Evolutionary conservation across 257 asterid genomes (phyloP).

Genomic region (Orobanche coerulescens): DNA sequence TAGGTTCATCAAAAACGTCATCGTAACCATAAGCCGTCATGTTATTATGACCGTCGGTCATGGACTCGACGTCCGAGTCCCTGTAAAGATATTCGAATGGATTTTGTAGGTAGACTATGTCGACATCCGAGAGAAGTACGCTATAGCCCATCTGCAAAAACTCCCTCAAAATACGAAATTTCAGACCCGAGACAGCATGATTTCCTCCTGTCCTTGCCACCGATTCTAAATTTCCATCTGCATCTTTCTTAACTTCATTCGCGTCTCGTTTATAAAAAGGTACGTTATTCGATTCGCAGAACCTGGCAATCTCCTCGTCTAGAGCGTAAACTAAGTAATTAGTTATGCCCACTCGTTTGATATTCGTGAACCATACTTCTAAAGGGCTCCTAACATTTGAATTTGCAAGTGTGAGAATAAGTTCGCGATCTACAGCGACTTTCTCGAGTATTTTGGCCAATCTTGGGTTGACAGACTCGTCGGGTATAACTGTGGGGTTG

Average conservation of each 20-base stretch:
- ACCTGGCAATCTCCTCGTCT: slow-evolving; percentile 44
- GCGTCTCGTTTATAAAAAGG: slow-evolving; percentile 36
- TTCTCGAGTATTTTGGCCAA: slow-evolving; percentile 42
- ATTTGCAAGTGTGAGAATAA: slow-evolving; percentile 59
- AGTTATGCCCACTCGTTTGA: slow-evolving; percentile 47
- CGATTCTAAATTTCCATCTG: slow-evolving; percentile 32
- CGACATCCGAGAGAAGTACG: slow-evolving; percentile 63
- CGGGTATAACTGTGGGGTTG: slow-evolving; percentile 44
- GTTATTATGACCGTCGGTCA: slow-evolving; percentile 66
- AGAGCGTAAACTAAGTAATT: slow-evolving; percentile 60
- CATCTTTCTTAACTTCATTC: slow-evolving; percentile 7
- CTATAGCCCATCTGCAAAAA: slow-evolving; percentile 66
- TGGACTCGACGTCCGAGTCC: slow-evolving; percentile 69
- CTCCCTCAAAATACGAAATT: slow-evolving; percentile 49
- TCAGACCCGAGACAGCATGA: slow-evolving; percentile 62
- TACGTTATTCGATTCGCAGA: slow-evolving; percentile 40
- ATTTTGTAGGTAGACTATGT: slow-evolving; percentile 53
- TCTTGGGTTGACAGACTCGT: slow-evolving; percentile 52
- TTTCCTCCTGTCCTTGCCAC: slow-evolving; percentile 47
- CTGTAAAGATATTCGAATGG: slow-evolving; percentile 52
- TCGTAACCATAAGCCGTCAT: slow-evolving; percentile 53
- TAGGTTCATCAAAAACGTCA: slow-evolving; percentile 54
- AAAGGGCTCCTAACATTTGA: slow-evolving; percentile 41
- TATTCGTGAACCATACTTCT: slow-evolving; percentile 52
- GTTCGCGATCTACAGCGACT: slow-evolving; percentile 44